Percentiles rank a stretch among this genome's conserved stretches.
Conservation (phyloP, 2,329 filamentous ascomycete species). For the Aurifilum marmelostoma region DNA sequence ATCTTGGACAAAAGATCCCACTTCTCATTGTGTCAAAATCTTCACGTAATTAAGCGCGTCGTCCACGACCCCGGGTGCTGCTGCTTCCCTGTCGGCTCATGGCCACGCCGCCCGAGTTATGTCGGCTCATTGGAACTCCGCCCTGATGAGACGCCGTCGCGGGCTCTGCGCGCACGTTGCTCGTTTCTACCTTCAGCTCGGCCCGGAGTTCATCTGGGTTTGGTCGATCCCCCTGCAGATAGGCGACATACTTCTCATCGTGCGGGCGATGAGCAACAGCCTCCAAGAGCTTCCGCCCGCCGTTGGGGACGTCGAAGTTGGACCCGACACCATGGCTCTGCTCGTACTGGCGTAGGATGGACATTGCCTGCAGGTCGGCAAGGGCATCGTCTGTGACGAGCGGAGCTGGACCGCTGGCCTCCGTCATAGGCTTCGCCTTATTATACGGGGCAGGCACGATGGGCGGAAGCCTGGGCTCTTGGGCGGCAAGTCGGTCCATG, state of each 20-base stretch:
- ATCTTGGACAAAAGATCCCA: not conserved
- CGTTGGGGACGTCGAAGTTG: constrained; percentile 58
- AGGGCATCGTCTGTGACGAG: constrained; percentile 56
- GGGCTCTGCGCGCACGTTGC: constrained; percentile 42
- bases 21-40: not conserved
- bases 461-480: constrained; percentile 63
- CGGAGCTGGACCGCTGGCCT: constrained; percentile 59
- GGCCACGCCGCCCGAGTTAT: constrained; percentile 58
- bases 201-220: constrained; percentile 55
- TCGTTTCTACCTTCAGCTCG: constrained; percentile 52
- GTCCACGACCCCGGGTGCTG: constrained; percentile 53
- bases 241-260: constrained; percentile 53
- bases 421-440: constrained; percentile 58
- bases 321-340: constrained; percentile 56
- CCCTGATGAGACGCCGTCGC: constrained; percentile 44
- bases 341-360: constrained; percentile 60
- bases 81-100: constrained; percentile 61
- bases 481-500: constrained; percentile 57
- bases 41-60: constrained; percentile 29
- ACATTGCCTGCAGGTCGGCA: constrained; percentile 62
- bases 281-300: constrained; percentile 59
- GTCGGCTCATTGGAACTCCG: constrained; percentile 57
- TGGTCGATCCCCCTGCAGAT: constrained; percentile 48
- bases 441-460: constrained; percentile 61
- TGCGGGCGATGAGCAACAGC: constrained; percentile 54